Conservation (phyloP, 148 eudicot species). For the Diospyros lotus region DNA sequence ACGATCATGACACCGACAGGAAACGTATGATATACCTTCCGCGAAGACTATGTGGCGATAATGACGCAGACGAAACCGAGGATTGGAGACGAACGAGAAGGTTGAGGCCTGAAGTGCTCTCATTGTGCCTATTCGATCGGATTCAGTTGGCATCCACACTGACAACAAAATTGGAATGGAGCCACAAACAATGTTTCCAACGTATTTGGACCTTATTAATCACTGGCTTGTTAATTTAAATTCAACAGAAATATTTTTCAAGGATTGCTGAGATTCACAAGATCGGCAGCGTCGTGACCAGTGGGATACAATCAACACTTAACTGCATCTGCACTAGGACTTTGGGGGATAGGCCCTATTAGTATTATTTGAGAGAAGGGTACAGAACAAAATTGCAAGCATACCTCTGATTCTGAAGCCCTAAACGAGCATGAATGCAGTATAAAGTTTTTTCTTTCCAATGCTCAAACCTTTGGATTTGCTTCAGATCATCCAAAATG, state of each 20-base stretch:
- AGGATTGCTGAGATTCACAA: slow-evolving; percentile 15
- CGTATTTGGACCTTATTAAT: slow-evolving; percentile 1
- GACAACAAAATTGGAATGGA: slow-evolving; percentile 3
- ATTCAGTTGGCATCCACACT: background rate
- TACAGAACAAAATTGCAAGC: too few relatives aligned
- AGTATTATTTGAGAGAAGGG: too few relatives aligned
- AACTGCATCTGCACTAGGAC: too few relatives aligned
- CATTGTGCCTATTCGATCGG: slow-evolving; percentile 13
- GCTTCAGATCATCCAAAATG: too few relatives aligned
- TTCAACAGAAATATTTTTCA: too few relatives aligned
- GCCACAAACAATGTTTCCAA: background rate
- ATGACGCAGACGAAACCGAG: background rate
- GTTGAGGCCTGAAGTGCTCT: slow-evolving; percentile 14
- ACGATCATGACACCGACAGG: background rate
- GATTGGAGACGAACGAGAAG: slow-evolving; percentile 1
- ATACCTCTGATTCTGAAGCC: too few relatives aligned
- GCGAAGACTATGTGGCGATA: slow-evolving; percentile 5
- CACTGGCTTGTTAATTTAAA: background rate
- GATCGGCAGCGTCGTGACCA: background rate
- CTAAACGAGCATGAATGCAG: too few relatives aligned
- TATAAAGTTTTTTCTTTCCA: too few relatives aligned
- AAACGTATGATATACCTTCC: background rate
- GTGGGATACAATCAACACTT: too few relatives aligned
- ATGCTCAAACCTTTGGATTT: too few relatives aligned
- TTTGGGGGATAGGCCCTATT: background rate